phyloP scores from a whole-genome alignment of 768 basidiomycete species.

The Russula compacta region DNA sequence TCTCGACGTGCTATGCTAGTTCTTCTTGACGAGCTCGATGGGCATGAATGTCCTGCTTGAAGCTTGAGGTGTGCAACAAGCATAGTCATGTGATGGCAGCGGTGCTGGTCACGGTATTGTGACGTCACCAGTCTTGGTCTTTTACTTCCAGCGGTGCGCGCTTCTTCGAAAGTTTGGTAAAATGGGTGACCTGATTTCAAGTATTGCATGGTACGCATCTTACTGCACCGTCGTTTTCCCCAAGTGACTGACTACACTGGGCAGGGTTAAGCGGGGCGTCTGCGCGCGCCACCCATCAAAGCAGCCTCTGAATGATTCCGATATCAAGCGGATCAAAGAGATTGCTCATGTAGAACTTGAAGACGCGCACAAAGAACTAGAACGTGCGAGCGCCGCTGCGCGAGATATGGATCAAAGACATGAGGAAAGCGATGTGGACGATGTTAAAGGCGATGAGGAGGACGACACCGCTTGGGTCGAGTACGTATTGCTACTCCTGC shows the following conservation, averaged over 20 bases:
- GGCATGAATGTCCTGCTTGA: slow-evolving; percentile 51
- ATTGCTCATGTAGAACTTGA: slow-evolving; percentile 84
- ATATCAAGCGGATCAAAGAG: slow-evolving; percentile 81
- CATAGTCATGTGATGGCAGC: no score
- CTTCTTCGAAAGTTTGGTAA: neutral
- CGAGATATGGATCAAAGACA: slow-evolving; percentile 59
- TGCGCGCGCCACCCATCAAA: slow-evolving; percentile 67
- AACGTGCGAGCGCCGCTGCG: slow-evolving; percentile 70
- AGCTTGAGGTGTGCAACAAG: no score
- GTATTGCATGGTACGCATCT: slow-evolving; percentile 2
- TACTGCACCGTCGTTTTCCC: neutral
- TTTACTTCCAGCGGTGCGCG: no score
- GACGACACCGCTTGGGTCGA: slow-evolving; percentile 70
- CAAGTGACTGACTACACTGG: slow-evolving; percentile 6
- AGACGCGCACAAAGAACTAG: slow-evolving; percentile 78
- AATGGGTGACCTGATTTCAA: slow-evolving; percentile 16
- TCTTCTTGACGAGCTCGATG: slow-evolving; percentile 70
- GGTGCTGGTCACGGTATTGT: no score
- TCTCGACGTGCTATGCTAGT: slow-evolving; percentile 63
- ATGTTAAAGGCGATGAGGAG: slow-evolving; percentile 37
- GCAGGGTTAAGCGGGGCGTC: slow-evolving; percentile 73
- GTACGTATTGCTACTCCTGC: slow-evolving; percentile 43
- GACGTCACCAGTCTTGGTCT: neutral
- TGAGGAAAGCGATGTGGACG: slow-evolving; percentile 59
- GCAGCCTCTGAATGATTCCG: slow-evolving; percentile 85